Evolutionary conservation across 108 stramenopile species (phyloP).

Genomic region (Aurantiochytrium sp.): DNA sequence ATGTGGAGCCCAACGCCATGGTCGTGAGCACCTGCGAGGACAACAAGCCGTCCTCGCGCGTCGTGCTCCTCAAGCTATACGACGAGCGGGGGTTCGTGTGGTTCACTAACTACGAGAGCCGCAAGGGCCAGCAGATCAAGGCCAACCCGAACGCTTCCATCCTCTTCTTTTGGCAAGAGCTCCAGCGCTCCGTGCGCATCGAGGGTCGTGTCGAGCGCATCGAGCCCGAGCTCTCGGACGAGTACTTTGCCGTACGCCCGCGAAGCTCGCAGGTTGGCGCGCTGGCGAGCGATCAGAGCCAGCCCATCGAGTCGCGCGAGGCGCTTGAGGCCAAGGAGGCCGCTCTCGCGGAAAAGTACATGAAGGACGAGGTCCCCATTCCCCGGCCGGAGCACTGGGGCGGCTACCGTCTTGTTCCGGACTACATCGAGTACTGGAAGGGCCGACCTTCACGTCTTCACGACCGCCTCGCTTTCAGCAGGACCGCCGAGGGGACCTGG

Average conservation of each 20-base stretch:
- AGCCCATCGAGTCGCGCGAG: slow-evolving; percentile 40
- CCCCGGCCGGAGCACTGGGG: slow-evolving; percentile 54
- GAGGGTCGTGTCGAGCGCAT: slow-evolving; percentile 50
- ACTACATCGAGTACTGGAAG: slow-evolving; percentile 58
- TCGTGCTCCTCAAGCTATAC: slow-evolving; percentile 54
- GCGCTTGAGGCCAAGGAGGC: slow-evolving; percentile 40
- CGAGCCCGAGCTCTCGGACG: slow-evolving; percentile 49
- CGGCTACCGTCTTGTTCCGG: slow-evolving; percentile 49
- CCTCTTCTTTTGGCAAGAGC: slow-evolving; percentile 58
- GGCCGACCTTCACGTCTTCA: slow-evolving; percentile 51
- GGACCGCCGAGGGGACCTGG: background rate
- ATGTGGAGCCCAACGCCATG: background rate
- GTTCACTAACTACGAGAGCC: slow-evolving; percentile 57
- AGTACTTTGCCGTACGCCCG: slow-evolving; percentile 51
- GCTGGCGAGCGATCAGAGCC: slow-evolving; percentile 52
- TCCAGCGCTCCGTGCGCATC: slow-evolving; percentile 55
- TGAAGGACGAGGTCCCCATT: slow-evolving; percentile 26
- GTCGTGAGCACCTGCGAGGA: background rate
- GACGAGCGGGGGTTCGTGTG: slow-evolving; percentile 55
- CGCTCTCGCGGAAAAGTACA: background rate
- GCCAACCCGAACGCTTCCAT: slow-evolving; percentile 42
- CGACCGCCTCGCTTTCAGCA: slow-evolving; percentile 50
- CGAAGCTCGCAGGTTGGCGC: slow-evolving; percentile 54
- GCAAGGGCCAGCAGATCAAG: slow-evolving; percentile 36
- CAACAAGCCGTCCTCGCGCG: slow-evolving; percentile 46